These are phyloP conservation scores for Ustilago nuda DNA, from an alignment of 1,284 basidiomycete species.

Conservation along the genomic window DNA sequence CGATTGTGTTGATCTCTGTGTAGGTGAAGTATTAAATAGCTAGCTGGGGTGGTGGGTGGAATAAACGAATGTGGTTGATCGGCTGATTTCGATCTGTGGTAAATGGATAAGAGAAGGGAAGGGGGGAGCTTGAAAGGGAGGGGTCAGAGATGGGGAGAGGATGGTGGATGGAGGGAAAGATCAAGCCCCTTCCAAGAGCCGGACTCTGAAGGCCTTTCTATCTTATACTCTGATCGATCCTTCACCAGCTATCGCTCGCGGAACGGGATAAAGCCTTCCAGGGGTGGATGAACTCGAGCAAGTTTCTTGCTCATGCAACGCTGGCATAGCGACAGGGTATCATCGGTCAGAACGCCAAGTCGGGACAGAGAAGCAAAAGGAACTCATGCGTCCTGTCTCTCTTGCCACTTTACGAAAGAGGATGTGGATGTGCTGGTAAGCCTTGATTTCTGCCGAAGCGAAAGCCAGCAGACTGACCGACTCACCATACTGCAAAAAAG, in stretches of 20 bases:
- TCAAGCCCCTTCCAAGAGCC: neutral
- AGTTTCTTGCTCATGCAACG: neutral
- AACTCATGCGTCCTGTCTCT: neutral
- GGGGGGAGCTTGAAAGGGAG: neutral
- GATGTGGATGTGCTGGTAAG: neutral
- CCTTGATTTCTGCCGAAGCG: neutral
- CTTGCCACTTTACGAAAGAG: neutral
- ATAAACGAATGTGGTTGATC: conserved; percentile 23
- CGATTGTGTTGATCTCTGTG: neutral
- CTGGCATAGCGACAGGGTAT: neutral
- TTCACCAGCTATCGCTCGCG: too few relatives aligned
- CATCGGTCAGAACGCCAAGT: conserved; percentile 4
- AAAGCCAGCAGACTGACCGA: neutral
- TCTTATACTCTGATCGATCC: conserved; percentile 31
- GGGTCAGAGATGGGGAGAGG: conserved; percentile 1
- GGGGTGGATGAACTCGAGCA: neutral
- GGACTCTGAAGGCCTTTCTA: neutral
- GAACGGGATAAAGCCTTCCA: neutral
- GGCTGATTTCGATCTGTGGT: conserved; percentile 1
- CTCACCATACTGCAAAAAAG: neutral
- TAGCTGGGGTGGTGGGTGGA: neutral
- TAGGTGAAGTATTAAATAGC: neutral
- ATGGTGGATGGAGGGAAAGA: conserved; percentile 17
- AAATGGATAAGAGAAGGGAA: neutral
- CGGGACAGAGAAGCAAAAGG: neutral